A percentile compares a stretch with the other conserved stretches of the same genome.
Evolutionary conservation across 208 protist genomes (phyloP).

Genomic region (Strigomonas oncopelti): DNA sequence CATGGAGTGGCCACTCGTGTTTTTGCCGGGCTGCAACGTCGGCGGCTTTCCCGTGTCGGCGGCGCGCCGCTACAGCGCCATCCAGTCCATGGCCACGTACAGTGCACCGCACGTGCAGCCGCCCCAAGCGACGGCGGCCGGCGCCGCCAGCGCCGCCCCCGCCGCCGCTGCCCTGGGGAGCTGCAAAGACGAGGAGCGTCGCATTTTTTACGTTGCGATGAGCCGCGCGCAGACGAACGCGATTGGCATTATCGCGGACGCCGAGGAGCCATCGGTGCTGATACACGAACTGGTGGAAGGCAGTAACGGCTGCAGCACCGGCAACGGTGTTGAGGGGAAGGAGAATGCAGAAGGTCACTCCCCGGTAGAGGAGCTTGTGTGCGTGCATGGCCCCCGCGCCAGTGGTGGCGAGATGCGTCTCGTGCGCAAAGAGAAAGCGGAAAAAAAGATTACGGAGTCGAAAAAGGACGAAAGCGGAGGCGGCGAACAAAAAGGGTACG

Average conservation of each 20-base stretch:
- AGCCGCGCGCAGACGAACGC: conserved; percentile 44
- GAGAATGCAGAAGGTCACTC: background rate
- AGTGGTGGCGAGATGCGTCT: background rate
- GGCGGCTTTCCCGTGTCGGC: conserved; percentile 62
- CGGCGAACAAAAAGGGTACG: background rate
- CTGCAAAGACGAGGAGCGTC: conserved; percentile 56
- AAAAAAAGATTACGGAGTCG: background rate
- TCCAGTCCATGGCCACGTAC: background rate
- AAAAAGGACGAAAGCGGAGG: background rate
- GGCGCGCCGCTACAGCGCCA: background rate
- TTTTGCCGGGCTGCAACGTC: conserved; percentile 70
- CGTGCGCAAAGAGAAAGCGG: background rate
- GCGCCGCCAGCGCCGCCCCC: background rate
- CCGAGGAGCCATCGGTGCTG: conserved; percentile 11
- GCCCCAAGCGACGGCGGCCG: background rate
- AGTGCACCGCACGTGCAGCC: background rate
- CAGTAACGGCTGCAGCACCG: too few relatives aligned
- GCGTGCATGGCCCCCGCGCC: background rate
- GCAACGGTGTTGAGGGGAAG: too few relatives aligned
- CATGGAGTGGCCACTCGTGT: conserved; percentile 82
- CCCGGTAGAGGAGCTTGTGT: background rate
- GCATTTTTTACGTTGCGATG: conserved; percentile 87
- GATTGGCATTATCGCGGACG: conserved; percentile 56
- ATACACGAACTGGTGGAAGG: background rate
- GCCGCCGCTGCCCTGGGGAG: background rate